These are phyloP conservation scores for Panicum miliaceum DNA, from an alignment of 176 grass and related monocot species.

Conservation along the genomic window DNA sequence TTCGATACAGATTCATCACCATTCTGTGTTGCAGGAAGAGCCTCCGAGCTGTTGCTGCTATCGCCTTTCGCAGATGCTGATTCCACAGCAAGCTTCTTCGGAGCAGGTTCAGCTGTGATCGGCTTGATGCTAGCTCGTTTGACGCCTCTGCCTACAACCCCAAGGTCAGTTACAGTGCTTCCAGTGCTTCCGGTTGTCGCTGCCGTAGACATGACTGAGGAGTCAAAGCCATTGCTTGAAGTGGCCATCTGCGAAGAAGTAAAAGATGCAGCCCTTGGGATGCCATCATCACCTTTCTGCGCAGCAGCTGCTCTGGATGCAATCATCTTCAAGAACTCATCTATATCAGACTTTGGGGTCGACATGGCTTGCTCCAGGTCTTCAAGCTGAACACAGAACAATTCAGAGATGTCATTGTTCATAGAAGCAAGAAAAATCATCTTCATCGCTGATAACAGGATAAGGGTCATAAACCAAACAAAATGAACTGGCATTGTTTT, in stretches of 20 bases:
- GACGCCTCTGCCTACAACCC: constrained; percentile 90
- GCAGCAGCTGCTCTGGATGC: constrained; percentile 32
- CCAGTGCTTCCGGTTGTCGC: constrained; percentile 60
- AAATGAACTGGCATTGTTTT: constrained; percentile 5
- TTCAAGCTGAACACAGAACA: constrained; percentile 70
- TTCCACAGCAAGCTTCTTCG: constrained; percentile 50
- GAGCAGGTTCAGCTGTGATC: constrained; percentile 41
- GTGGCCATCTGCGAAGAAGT: constrained; percentile 75
- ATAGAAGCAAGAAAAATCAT: constrained; percentile 2
- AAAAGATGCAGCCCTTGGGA: constrained; percentile 58
- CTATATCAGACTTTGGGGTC: constrained; percentile 51
- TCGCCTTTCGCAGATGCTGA: constrained; percentile 47
- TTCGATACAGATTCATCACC: constrained; percentile 39
- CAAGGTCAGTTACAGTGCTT: constrained; percentile 81
- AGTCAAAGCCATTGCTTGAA: constrained; percentile 72
- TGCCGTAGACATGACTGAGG: constrained; percentile 67
- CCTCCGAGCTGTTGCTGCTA: constrained; percentile 42
- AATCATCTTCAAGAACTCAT: constrained; percentile 55
- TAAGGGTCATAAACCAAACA: constrained; percentile 29
- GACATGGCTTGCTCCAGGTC: constrained; percentile 74
- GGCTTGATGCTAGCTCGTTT: constrained; percentile 77
- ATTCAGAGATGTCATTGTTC: constrained; percentile 37
- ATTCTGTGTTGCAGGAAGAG: not conserved
- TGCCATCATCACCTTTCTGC: constrained; percentile 40
- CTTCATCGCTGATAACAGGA: constrained; percentile 1